Evolutionary conservation across 495 filamentous ascomycete genomes (phyloP).

Genomic region (Durotheca rogersii): DNA sequence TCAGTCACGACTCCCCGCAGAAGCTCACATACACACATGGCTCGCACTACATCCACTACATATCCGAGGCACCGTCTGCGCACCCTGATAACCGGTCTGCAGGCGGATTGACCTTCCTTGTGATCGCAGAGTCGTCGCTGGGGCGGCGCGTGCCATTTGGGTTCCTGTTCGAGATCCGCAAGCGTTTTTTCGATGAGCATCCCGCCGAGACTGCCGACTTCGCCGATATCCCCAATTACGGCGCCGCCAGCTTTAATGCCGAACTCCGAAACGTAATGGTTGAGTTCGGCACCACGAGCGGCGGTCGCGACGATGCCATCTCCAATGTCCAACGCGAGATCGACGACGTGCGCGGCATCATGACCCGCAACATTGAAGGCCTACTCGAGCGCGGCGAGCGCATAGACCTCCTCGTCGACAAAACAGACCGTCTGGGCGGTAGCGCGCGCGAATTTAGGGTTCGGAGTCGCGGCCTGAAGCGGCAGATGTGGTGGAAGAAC

Average conservation of each 20-base stretch:
- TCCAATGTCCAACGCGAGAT: slow-evolving; percentile 82
- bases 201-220: slow-evolving; percentile 70
- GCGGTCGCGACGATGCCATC: slow-evolving; percentile 78
- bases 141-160: slow-evolving; percentile 89
- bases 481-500: slow-evolving; percentile 99
- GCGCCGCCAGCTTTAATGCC: slow-evolving; percentile 80
- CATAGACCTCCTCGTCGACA: slow-evolving; percentile 94
- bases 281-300: slow-evolving; percentile 76
- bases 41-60: slow-evolving; percentile 91
- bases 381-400: slow-evolving; percentile 92
- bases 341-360: slow-evolving; percentile 89
- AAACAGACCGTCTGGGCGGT: slow-evolving; percentile 87
- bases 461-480: slow-evolving; percentile 77
- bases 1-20: slow-evolving; percentile 73
- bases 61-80: slow-evolving; percentile 76
- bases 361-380: slow-evolving; percentile 98
- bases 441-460: slow-evolving; percentile 86
- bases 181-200: slow-evolving; percentile 78
- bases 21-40: slow-evolving; percentile 95
- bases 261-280: slow-evolving; percentile 77
- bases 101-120: slow-evolving; percentile 81
- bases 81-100: slow-evolving; percentile 56
- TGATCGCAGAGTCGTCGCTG: slow-evolving; percentile 73
- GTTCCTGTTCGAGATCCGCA: slow-evolving; percentile 88
- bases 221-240: slow-evolving; percentile 78